Evolutionary conservation across 192 early-diverging fungal species (phyloP), one percentile per base, ranked within the genome.

Genomic region (Rhizophagus clarus): DNA sequence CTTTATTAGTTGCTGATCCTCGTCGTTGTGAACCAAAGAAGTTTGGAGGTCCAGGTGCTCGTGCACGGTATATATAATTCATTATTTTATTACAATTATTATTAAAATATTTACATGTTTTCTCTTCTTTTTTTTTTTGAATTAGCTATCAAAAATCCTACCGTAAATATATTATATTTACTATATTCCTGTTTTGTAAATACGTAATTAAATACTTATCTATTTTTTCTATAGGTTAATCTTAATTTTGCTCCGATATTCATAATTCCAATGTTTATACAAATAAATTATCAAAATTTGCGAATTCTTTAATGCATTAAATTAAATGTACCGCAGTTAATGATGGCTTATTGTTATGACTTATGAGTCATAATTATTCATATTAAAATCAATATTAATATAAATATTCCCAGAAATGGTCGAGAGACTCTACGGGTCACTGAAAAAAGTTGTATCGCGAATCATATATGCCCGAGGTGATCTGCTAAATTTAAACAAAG

Each of bases 21-120:
- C 96, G 98, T 89, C 97, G 98, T 84, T 96, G 94, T 89, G 98
- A 99, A 87, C 95, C 98, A 89, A 99, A 99, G 96, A 99, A 98
- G 93, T 99, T 99, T 85, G 98, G 97, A 89, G 98, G 98, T 92
- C 89, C 89, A 81, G 98, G 98, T 95, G 98, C 98, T 87, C 96
- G 98, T 89, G 93, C 97, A 83, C 94, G 96, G 85, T 94, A 90
- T 78, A 64, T 24, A 67, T 85, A 78, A 17, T 60, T 56, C 29
- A 8, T 14, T 56, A 56, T 37, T 37, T 42, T 42, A 80, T 47
- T 60, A 20, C 40, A 73, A 7, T 32, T 63, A 47, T 12, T 17
- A 49, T 66, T 49, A 26, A n/a, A n/a, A n/a, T 32, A 34, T 73
- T 24, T 26, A 26, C 17, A 12, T 17, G 7, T 37, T 47, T 26